A percentile compares a stretch with the other conserved stretches of the same genome.
Evolutionary conservation across 2,329 filamentous ascomycete genomes (phyloP).

Genomic region (Nemania bipapillata): DNA sequence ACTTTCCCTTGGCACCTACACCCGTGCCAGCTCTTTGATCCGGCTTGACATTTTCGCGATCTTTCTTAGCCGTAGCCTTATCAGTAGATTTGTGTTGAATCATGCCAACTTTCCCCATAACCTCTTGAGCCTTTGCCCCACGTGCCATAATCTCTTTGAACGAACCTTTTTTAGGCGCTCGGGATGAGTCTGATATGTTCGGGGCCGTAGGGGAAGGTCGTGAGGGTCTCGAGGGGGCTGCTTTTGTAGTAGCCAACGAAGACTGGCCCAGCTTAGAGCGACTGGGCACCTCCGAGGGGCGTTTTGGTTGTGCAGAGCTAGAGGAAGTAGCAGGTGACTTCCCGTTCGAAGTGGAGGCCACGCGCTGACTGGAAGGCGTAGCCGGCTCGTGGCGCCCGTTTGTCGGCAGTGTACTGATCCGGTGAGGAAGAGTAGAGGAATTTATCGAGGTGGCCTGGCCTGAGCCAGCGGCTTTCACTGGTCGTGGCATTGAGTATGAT

Average conservation of each 20-base stretch:
- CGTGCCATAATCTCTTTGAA: constrained; percentile 79
- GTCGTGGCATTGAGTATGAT: constrained; percentile 40
- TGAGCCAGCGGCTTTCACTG: constrained; percentile 42
- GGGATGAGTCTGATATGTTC: constrained; percentile 48
- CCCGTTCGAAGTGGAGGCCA: constrained; percentile 38
- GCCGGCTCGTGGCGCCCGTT: constrained; percentile 47
- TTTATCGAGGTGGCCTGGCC: constrained; percentile 42
- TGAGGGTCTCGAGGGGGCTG: constrained; percentile 44
- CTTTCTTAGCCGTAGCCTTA: constrained; percentile 67
- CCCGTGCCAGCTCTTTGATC: constrained; percentile 54
- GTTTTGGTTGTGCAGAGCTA: constrained; percentile 37
- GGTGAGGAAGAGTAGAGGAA: constrained; percentile 48
- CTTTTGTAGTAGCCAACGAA: constrained; percentile 39
- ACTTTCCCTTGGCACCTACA: constrained; percentile 48
- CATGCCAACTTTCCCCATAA: constrained; percentile 71
- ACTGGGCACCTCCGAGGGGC: constrained; percentile 33
- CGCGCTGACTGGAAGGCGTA: constrained; percentile 40
- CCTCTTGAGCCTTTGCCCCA: constrained; percentile 72
- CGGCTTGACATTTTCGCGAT: constrained; percentile 61
- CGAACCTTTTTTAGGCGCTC: constrained; percentile 74
- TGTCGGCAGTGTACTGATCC: constrained; percentile 43
- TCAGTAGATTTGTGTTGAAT: constrained; percentile 81
- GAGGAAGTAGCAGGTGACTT: constrained; percentile 32
- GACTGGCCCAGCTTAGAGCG: constrained; percentile 43
- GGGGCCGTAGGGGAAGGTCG: constrained; percentile 47